Evolutionary conservation across 345 rosid species (phyloP).

Genomic region (rapeseed (Brassica napus)): Da-Ae NC_063447.1:22810501-22811000

Average conservation of each 20-base stretch:
- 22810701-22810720: conserved; percentile 90
- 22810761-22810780: conserved; percentile 88
- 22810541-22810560: conserved; percentile 88
- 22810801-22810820: conserved; percentile 40
- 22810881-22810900: background rate
- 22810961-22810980: background rate
- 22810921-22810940: background rate
- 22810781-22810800: conserved; percentile 76
- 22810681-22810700: conserved; percentile 95
- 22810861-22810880: background rate
- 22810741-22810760: conserved; percentile 84
- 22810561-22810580: conserved; percentile 85
- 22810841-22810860: conserved; percentile 41
- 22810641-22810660: conserved; percentile 8
- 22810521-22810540: conserved; percentile 87
- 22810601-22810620: conserved; percentile 14
- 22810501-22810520: conserved; percentile 94
- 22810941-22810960: background rate
- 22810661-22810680: conserved; percentile 33
- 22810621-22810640: background rate
- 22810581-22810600: conserved; percentile 80
- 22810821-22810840: conserved; percentile 66
- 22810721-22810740: conserved; percentile 82
- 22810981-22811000: background rate
- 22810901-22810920: background rate